Evolutionary conservation across 441 rosid genomes (phyloP), one percentile per base, ranked within the genome.

Genomic region (Erodium texanum): DNA sequence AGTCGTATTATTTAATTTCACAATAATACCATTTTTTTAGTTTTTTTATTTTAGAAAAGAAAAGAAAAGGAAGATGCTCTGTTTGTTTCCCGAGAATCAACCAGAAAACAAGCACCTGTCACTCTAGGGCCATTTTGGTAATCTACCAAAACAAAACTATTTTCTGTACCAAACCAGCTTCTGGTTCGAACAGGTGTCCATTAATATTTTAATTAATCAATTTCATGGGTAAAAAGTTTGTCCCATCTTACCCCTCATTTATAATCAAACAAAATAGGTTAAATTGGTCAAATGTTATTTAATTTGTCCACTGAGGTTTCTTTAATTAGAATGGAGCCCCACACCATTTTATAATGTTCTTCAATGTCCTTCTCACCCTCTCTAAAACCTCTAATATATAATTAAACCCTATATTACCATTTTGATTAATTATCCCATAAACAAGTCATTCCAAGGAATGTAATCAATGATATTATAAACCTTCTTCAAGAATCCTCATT

Each of bases 231-330:
- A 45, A 38, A 38, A 7, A 6, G 56, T 48, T 48, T 48, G 56
- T 48, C 18, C 15, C 11, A 16, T 50, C 9, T 45, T 7, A 38
- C 11, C 45, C 45, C 45, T 38, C 11, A 38, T 38, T 38, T 7
- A 38, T 38, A 0, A 38, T 38, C 6, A n/a, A 48, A 48, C 56
- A 48, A n/a, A 14, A 14, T 48, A 48, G 56, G 56, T 48, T 48
- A 48, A 48, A 48, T 48, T 48, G 58, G 73, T 66, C 68, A 74
- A 74, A 74, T n/a, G 62, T 45, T 75, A 68, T 75, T 71, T 5
- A 63, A 65, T 65, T 65, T 8, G 64, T 56, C 24, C 0, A 61
- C 62, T 24, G 15, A 64, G 45, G 16, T 56, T 11, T 63, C 24
- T 58, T 0, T 41, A 23, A 16, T 50, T 50, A n/a, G 54, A 45